Conservation (phyloP, 2,329 filamentous ascomycete species). For the Fusarium decemcellulare region DNA sequence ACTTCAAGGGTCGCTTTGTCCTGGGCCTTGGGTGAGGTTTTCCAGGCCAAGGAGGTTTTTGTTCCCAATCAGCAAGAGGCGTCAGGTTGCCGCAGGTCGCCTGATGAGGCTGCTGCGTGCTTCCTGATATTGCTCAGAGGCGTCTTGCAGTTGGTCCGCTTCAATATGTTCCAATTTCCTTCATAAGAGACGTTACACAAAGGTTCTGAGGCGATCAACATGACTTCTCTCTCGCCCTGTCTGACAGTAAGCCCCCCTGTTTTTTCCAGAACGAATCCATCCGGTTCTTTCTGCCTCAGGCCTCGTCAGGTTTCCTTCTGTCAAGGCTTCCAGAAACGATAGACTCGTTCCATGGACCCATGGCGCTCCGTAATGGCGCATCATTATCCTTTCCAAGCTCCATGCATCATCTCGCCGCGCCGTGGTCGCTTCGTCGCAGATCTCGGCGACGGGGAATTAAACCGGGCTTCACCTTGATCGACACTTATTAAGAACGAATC, state of each 20-base stretch:
- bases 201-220: slow-evolving; percentile 24
- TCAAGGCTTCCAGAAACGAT: slow-evolving; percentile 42
- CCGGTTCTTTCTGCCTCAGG: slow-evolving; percentile 32
- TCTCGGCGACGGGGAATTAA: slow-evolving; percentile 39
- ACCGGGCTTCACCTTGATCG: slow-evolving; percentile 29
- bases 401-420: slow-evolving; percentile 24
- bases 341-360: slow-evolving; percentile 38
- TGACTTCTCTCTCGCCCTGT: slow-evolving; percentile 13
- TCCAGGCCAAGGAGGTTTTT: slow-evolving; percentile 17
- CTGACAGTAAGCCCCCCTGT: slow-evolving; percentile 30
- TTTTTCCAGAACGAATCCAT: slow-evolving; percentile 39
- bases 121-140: slow-evolving; percentile 3
- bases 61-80: slow-evolving; percentile 27
- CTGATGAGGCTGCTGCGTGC: slow-evolving; percentile 17
- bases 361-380: slow-evolving; percentile 33
- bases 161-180: slow-evolving; percentile 11
- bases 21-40: slow-evolving; percentile 25
- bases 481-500: slow-evolving; percentile 11
- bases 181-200: slow-evolving; percentile 12
- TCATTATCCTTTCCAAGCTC: slow-evolving; percentile 21
- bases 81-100: slow-evolving; percentile 8
- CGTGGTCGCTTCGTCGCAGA: slow-evolving; percentile 36
- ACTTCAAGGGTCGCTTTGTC: slow-evolving; percentile 30
- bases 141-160: slow-evolving; percentile 17
- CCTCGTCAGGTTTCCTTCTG: slow-evolving; percentile 25